Percentiles rank a stretch among this genome's conserved stretches.
These are phyloP conservation scores for Jatropha podagrica DNA, from an alignment of 441 rosid genomes.

Conservation along the genomic window DNA sequence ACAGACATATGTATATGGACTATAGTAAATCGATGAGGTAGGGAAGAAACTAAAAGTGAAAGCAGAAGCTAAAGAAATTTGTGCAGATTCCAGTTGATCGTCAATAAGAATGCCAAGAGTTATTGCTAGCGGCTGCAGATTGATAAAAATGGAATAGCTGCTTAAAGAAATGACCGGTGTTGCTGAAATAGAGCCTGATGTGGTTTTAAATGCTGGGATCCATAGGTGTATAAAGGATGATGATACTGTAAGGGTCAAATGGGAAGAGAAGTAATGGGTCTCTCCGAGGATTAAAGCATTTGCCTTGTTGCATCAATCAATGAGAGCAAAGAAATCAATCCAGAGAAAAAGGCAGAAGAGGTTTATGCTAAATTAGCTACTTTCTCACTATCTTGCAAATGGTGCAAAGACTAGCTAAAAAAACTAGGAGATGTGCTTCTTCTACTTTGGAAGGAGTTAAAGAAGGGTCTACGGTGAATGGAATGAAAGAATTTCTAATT, in stretches of 20 bases:
- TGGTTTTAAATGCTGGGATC: constrained; percentile 62
- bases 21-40: neutral
- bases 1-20: neutral
- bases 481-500: constrained; percentile 28
- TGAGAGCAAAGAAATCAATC: constrained; percentile 60
- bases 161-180: constrained; percentile 53
- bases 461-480: constrained; percentile 42
- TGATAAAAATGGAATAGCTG: constrained; percentile 49
- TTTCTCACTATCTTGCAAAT: constrained; percentile 63
- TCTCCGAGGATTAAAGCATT: constrained; percentile 67
- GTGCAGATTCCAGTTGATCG: neutral
- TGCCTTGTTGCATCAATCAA: constrained; percentile 68
- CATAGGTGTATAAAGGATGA: constrained; percentile 72
- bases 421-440: constrained; percentile 80
- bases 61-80: neutral
- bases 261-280: constrained; percentile 50
- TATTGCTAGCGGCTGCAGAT: constrained; percentile 46
- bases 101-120: neutral
- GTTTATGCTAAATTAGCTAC: constrained; percentile 62
- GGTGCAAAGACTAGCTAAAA: constrained; percentile 65
- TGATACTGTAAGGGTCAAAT: constrained; percentile 64
- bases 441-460: constrained; percentile 70
- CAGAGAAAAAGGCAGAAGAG: constrained; percentile 57
- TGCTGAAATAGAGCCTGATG: constrained; percentile 59
- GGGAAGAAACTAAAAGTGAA: neutral